Evolutionary conservation across 139 green algal species (phyloP), one percentile per base, ranked within the genome.

Genomic region (Gonium pectorale): DNA sequence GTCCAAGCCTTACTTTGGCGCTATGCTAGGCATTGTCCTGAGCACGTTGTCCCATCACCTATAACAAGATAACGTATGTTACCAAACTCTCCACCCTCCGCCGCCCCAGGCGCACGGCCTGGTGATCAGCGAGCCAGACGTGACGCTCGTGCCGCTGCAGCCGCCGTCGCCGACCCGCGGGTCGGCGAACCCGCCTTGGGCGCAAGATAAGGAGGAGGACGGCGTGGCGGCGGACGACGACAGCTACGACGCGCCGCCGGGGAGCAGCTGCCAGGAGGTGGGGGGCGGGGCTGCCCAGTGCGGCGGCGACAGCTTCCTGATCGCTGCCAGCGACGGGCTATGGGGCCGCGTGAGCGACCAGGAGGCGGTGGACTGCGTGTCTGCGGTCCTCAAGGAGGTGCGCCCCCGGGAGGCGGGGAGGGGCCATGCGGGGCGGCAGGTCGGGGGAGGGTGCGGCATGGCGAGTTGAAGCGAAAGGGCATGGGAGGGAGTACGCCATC

Each of bases 281-380:
- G 7, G 22, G 26, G 2, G 21, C 43, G 27, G 31, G 66, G 43
- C 60, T 38, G 41, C 78, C 38, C 54, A 22, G 29, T n/a, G n/a
- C n/a, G 49, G 67, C 15, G 52, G 49, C 41, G 85, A 89, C 78
- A 7, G 5, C 0, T 99, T 98, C 80, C 31, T 98, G 19, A 89
- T 99, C 19, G 52, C 96, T 4, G 96, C 92, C 44, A 96, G 79
- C 33, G 97, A 99, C 80, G 96, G 96, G 0, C 46, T 99, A n/a
- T 99, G 97, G 96, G 95, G 98, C 46, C 84, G 86, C 9, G 31
- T 99, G n/a, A 70, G 31, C 60, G 95, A 96, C 69, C 87, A 95
- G 43, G 94, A 98, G 15, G 94, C 91, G 29, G 92, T 96, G 69
- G 69, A 82, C 15, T 41, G 17, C 26, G 85, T 79, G 29, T 38